Evolutionary conservation across 164 flowering plant species (phyloP).

Genomic region (Amborella trichopoda): DNA sequence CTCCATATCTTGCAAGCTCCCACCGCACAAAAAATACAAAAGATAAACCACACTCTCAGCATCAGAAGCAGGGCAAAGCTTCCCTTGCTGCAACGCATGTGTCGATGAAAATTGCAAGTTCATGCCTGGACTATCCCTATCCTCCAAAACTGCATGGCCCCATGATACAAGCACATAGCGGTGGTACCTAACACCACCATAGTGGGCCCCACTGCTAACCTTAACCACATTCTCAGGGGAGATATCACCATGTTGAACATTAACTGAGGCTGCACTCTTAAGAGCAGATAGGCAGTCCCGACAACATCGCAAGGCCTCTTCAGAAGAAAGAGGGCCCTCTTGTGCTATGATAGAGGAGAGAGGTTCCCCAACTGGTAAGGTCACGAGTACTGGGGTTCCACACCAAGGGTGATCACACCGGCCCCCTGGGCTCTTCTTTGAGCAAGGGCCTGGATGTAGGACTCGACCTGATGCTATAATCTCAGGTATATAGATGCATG

Average conservation of each 20-base stretch:
- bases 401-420: conserved; percentile 76
- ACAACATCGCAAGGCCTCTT: conserved; percentile 62
- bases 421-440: conserved; percentile 37
- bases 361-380: conserved; percentile 61
- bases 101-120: conserved; percentile 75
- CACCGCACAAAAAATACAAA: conserved; percentile 51
- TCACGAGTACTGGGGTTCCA: conserved; percentile 72
- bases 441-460: conserved; percentile 57
- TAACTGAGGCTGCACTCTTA: conserved; percentile 37
- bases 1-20: conserved; percentile 48
- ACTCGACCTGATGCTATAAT: conserved; percentile 56
- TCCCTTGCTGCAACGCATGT: conserved; percentile 75
- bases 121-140: conserved; percentile 66
- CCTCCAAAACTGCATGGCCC: conserved; percentile 85
- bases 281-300: conserved; percentile 69
- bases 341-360: conserved; percentile 31
- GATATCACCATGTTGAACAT: conserved; percentile 69
- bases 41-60: conserved; percentile 75
- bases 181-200: conserved; percentile 15
- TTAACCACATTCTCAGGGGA: conserved; percentile 65
- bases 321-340: conserved; percentile 32
- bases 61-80: conserved; percentile 71
- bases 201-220: conserved; percentile 11
- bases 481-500: conserved; percentile 54
- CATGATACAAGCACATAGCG: conserved; percentile 35